Percentiles rank a stretch among this genome's conserved stretches.
phyloP scores from a whole-genome alignment of 2,329 filamentous ascomycete species.

The Rutstroemia sydowiana region DNA sequence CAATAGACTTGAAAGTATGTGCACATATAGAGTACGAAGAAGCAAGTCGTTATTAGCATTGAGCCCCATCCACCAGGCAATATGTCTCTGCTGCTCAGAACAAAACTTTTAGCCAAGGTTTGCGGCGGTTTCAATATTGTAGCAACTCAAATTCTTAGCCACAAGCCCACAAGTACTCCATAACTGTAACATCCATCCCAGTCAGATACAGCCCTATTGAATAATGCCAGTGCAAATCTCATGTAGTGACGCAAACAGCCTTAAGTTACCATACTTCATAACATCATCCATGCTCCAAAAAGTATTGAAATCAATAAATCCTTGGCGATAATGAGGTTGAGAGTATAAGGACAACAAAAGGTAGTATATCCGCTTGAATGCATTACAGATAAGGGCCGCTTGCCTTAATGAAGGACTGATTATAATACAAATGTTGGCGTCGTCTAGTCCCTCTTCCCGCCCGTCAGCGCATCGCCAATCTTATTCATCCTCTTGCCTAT shows the following conservation, averaged over 20 bases:
- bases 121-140: too few species aligned
- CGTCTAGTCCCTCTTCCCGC: constrained; percentile 47
- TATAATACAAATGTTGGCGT: not conserved
- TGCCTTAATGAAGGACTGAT: not conserved
- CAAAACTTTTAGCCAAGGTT: too few species aligned
- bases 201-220: too few species aligned
- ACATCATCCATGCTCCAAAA: not conserved
- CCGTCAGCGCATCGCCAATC: constrained; percentile 60
- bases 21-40: too few species aligned
- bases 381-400: not conserved
- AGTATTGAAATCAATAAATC: too few species aligned
- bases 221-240: not conserved
- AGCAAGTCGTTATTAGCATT: too few species aligned
- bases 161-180: too few species aligned
- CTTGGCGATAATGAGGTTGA: not conserved
- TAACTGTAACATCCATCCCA: too few species aligned
- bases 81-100: too few species aligned
- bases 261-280: not conserved
- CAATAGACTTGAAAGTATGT: too few species aligned
- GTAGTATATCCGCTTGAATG: not conserved
- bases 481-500: constrained; percentile 52
- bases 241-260: not conserved
- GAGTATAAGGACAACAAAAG: not conserved
- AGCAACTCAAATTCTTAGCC: too few species aligned
- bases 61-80: too few species aligned